A percentile compares a stretch with the other conserved stretches of the same genome.
These are phyloP conservation scores for Acanthamoeba lenticulata DNA, from an alignment of 208 protist species.

Conservation along the genomic window DNA sequence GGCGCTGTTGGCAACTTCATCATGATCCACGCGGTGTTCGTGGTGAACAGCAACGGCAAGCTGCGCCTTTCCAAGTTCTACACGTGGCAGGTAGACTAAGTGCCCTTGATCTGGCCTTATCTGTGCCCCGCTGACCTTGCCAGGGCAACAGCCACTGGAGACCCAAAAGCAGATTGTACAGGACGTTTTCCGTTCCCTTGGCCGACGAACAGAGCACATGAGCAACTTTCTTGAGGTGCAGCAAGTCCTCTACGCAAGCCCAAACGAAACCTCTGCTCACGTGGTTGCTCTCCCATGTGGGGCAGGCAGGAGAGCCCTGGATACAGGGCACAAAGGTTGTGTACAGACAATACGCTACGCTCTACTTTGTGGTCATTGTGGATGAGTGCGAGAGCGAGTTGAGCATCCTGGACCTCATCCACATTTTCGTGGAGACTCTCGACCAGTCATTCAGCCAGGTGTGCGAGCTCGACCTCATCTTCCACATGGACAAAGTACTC, in stretches of 20 bases:
- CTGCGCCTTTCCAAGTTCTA: not conserved
- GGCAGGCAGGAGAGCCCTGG: constrained; percentile 82
- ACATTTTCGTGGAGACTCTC: constrained; percentile 97
- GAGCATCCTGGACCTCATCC: constrained; percentile 97
- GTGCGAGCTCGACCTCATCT: constrained; percentile 98
- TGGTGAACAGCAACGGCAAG: constrained; percentile 95
- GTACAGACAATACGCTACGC: constrained; percentile 97
- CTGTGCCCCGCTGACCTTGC: constrained; percentile 70
- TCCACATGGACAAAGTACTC: constrained; percentile 96
- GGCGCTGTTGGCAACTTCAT: too few species aligned
- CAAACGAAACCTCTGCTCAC: too few species aligned
- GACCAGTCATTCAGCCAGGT: constrained; percentile 97
- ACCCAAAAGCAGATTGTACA: constrained; percentile 91
- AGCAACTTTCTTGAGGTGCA: constrained; percentile 95
- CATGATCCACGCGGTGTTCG: constrained; percentile 97
- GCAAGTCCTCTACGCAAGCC: not conserved
- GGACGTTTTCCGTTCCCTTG: constrained; percentile 91
- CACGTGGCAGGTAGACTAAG: not conserved
- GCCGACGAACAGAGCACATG: constrained; percentile 90
- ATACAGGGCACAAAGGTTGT: constrained; percentile 95
- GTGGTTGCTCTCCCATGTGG: too few species aligned
- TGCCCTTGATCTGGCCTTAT: constrained; percentile 94
- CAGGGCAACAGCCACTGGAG: constrained; percentile 67
- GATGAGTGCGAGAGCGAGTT: constrained; percentile 96
- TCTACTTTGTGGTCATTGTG: constrained; percentile 97